A percentile compares a stretch with the other conserved stretches of the same genome.
phyloP scores from a whole-genome alignment of 2,329 filamentous ascomycete species.

The Monilinia polystroma region DNA sequence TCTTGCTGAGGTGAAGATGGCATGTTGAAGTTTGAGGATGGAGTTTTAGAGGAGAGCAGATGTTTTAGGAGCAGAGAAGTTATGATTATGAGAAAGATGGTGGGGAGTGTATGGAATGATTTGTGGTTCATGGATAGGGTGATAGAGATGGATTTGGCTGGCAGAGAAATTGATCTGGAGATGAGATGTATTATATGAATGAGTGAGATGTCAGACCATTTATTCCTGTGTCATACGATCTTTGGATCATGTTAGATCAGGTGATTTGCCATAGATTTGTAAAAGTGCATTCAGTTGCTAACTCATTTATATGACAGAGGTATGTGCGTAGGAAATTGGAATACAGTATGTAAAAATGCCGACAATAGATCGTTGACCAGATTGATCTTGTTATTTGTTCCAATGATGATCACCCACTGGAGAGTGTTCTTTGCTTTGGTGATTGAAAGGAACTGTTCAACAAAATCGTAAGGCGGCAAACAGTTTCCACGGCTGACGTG shows the following conservation, averaged over 20 bases:
- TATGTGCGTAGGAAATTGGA: background rate
- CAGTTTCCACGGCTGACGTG: background rate
- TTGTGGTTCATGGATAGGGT: background rate
- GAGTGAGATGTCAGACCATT: constrained; percentile 4
- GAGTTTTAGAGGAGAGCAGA: background rate
- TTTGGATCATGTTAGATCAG: background rate
- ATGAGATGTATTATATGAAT: background rate
- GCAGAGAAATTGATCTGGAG: background rate
- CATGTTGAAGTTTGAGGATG: background rate
- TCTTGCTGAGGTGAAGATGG: background rate
- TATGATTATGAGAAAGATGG: background rate
- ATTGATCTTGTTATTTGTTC: too few species aligned
- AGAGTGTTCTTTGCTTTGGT: background rate
- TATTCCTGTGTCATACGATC: constrained; percentile 8
- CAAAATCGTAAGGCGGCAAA: background rate
- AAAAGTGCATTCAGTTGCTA: background rate
- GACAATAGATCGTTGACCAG: background rate
- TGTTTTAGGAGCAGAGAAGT: background rate
- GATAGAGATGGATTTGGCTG: background rate
- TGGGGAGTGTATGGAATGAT: background rate
- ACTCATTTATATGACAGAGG: background rate
- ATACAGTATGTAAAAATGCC: too few species aligned
- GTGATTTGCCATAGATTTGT: background rate
- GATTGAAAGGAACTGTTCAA: background rate
- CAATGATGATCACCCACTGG: background rate